Evolutionary conservation across 306 rosid genomes (phyloP), one percentile per base, ranked within the genome.

Genomic region (Acacia melanoxylon): DNA sequence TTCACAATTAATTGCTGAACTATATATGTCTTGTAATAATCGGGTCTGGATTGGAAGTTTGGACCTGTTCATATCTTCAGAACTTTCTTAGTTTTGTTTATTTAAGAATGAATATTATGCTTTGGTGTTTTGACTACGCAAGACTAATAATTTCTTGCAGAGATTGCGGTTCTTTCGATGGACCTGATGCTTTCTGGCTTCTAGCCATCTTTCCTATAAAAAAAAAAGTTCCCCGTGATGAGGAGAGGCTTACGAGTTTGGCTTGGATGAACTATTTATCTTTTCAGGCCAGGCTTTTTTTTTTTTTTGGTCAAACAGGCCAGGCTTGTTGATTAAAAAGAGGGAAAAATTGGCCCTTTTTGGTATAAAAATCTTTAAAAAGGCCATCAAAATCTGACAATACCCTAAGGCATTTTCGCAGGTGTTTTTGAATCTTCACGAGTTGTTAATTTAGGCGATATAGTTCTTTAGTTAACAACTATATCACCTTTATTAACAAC

Each of bases 21-120:
- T 65, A 20, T 6, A 37, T 37, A 37, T 80, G 74, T 52, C 51
- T 37, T 2, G 16, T 37, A 37, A 35, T 17, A 9, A 17, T 67
- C 65, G 20, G 67, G 72, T 84, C 65, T 79, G 52, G 42, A 79
- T 58, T 75, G 78, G 51, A 68, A 68, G 73, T 81, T 81, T 81
- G 82, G 42, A 78, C 48, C 74, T 74, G 78, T 68, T 85, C 24
- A 11, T 40, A 24, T 51, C 73, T 37, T 17, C n/a, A 27, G 41
- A 29, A 41, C 40, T 27, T 16, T 25, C 41, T 12, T 5, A 6
- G 20, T 62, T 12, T 24, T 27, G 17, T 10, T 62, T 25, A 41
- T 29, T 29, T 63, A 3, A 1, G 2, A 27, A 14, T 66, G 24
- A 33, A 49, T 49, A 46, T 13, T 46, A 13, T 20, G 12, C 41